These are phyloP conservation scores for Vigna angularis DNA, from an alignment of 306 rosid species.

Conservation along the genomic window DNA sequence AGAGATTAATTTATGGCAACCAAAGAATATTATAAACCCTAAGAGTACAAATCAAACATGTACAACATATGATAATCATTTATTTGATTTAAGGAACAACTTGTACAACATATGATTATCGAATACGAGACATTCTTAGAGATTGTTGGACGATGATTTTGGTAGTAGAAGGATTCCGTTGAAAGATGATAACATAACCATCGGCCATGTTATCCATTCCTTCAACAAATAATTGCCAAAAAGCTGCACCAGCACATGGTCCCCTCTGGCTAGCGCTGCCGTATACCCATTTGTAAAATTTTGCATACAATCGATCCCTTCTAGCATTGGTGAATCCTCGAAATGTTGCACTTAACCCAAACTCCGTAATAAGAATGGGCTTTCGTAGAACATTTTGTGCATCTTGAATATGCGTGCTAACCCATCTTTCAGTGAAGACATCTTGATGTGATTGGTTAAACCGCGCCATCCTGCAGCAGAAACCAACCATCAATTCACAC, in stretches of 20 bases:
- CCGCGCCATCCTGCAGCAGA: conserved; percentile 25
- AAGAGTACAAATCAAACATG: too few relatives aligned
- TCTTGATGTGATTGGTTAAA: conserved; percentile 2
- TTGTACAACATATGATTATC: background rate
- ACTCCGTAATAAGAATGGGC: conserved; percentile 23
- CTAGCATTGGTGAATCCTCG: background rate
- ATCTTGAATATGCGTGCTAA: conserved; percentile 36
- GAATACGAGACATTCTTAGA: conserved; percentile 6
- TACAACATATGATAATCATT: too few relatives aligned
- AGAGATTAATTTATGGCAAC: too few relatives aligned
- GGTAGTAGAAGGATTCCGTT: conserved; percentile 40
- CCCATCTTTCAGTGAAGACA: conserved; percentile 38
- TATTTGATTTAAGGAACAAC: background rate
- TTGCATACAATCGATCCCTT: conserved; percentile 39
- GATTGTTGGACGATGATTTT: conserved; percentile 40
- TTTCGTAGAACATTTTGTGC: background rate
- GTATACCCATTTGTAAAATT: conserved; percentile 16
- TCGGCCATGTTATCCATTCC: conserved; percentile 32
- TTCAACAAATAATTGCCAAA: conserved; percentile 47
- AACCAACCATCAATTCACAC: background rate
- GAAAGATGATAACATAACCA: conserved; percentile 43
- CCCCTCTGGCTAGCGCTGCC: conserved; percentile 4
- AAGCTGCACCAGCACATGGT: conserved; percentile 40
- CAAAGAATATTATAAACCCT: too few relatives aligned
- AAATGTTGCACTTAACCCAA: conserved; percentile 42